Base-by-base conservation (phyloP, 1,284 basidiomycete species). In the Marasmius tenuissimus region DNA sequence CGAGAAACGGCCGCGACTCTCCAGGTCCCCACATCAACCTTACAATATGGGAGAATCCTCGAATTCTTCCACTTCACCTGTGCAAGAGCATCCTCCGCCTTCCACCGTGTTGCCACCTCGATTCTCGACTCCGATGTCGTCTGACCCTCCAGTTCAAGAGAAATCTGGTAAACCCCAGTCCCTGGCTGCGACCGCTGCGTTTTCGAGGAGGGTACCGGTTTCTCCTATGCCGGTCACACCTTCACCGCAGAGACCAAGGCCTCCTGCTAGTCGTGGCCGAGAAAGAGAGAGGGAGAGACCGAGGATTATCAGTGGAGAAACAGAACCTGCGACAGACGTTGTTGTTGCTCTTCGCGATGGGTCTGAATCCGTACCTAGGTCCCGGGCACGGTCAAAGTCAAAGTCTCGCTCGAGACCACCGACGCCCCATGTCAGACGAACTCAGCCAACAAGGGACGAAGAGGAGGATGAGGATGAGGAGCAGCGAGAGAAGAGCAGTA, bases 131-230 rank as follows among this genome's bases (percentile, higher is more conserved):
- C 45, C 45, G 8, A 20, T n/a, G 5, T 16, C 45, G 20, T 8
- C 7, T 20, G 11, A 47, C n/a, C 8, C 45, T 20, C 45, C 8
- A 8, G 7, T 14, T 20, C 45, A 47, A 47, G 9, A 5, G 45
- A 47, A 8, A 11, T 2, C 16, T 8, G 16, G n/a, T 5, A 47
- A 47, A 8, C 9, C 9, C 16, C 20, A 52, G n/a, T 18, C 34
- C 51, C 40, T 64, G 34, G 18, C 60, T 3, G 62, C 66, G 10
- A 65, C 67, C 39, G 78, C 80, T 65, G 57, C 81, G 1, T 87
- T 90, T 65, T 76, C 82, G 49, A 84, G 80, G 63, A 84, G 89
- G 1, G 78, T 78, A 0, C 88, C 87, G 0, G 78, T 75, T n/a
- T 89, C 86, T 5, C 88, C 89, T 0, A 73, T 89, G 66, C 85